Base-by-base conservation (phyloP, 2,329 filamentous ascomycete species). In the Epichloe gansuensis region DNA sequence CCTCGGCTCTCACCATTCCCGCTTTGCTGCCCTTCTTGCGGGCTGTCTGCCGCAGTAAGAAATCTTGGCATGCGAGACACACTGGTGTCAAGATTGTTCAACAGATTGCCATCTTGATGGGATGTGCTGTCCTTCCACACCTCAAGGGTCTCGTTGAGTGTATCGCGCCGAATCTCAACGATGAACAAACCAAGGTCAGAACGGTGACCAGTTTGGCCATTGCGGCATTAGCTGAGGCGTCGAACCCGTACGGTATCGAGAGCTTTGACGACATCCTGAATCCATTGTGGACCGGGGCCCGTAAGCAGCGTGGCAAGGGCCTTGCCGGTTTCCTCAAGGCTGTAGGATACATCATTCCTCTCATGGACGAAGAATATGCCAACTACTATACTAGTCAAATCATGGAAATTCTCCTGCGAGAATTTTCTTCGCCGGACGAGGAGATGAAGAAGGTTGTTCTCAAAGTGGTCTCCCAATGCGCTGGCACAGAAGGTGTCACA, bases 391-490 rank as follows among this genome's bases (percentile, higher is more conserved):
- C 93, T 8, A 88, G 84, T 60, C 91, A 98, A 69, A 96, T 98
- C 63, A 97, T 98, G 91, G 93, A 97, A 69, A 97, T 97, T 62
- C 74, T 98, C 13, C 81, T 97, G 34, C 83, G 93, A 62, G 93
- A 98, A 66, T 98, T 98, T 64, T 87, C 90, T 6, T 96, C 91
- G 0, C 93, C 93, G 0, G 93, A 98, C 59, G 93, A 98, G 69
- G 93, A 98, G 70, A 98, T 98, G 93, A 98, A 97, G 73, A 98
- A 98, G 74, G 93, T 98, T 1, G 93, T 98, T 7, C 74, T 98
- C 54, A 97, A 97, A 71, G 93, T 98, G 31, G 83, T 98, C 15
- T 96, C 91, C 17, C 93, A 98, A 65, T 97, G 93, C 65, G 88
- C 93, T 7, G 86, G 86, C 60, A 97, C 91, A 2, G 87, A 95